Conservation (phyloP, 2,329 filamentous ascomycete species). For the Pseudopyricularia cyperi region DNA sequence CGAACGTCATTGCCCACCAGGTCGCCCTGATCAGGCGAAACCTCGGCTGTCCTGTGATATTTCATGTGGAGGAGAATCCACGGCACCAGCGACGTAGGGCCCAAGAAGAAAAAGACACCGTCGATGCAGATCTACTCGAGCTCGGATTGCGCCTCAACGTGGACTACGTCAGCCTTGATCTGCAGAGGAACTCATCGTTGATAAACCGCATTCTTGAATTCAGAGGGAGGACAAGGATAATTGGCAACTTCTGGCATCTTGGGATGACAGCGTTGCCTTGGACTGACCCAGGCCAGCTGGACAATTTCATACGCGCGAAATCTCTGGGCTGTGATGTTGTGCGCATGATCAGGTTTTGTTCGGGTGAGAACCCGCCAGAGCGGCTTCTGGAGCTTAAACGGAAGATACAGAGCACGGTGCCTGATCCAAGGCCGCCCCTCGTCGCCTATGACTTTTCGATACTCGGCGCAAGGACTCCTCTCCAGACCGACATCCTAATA, state of each 20-base stretch:
- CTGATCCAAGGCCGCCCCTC: conserved; percentile 35
- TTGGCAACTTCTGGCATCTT: conserved; percentile 41
- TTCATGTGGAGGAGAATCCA: conserved; percentile 38
- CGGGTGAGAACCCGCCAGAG: conserved; percentile 39
- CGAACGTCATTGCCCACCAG: conserved; percentile 37
- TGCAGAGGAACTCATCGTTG: conserved; percentile 38
- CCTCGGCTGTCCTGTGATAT: conserved; percentile 41
- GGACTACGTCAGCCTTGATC: conserved; percentile 51
- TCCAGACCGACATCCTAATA: conserved; percentile 36
- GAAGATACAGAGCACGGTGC: conserved; percentile 26
- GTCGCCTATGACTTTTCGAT: conserved; percentile 31
- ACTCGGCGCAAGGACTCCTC: conserved; percentile 25
- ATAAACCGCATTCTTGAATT: conserved; percentile 34
- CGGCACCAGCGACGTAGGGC: conserved; percentile 25
- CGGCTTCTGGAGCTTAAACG: conserved; percentile 35
- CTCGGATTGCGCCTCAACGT: conserved; percentile 54
- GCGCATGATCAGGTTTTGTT: conserved; percentile 44
- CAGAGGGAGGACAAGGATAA: conserved; percentile 45
- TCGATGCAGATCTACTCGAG: conserved; percentile 44
- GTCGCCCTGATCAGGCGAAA: conserved; percentile 44
- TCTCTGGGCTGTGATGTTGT: conserved; percentile 48
- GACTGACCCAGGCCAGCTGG: conserved; percentile 37
- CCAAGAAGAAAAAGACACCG: conserved; percentile 22
- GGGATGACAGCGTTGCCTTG: conserved; percentile 36
- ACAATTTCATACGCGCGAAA: conserved; percentile 40